Evolutionary conservation across 2,329 filamentous ascomycete genomes (phyloP), one percentile per base, ranked within the genome.

Genomic region (Thielaviopsis musarum): DNA sequence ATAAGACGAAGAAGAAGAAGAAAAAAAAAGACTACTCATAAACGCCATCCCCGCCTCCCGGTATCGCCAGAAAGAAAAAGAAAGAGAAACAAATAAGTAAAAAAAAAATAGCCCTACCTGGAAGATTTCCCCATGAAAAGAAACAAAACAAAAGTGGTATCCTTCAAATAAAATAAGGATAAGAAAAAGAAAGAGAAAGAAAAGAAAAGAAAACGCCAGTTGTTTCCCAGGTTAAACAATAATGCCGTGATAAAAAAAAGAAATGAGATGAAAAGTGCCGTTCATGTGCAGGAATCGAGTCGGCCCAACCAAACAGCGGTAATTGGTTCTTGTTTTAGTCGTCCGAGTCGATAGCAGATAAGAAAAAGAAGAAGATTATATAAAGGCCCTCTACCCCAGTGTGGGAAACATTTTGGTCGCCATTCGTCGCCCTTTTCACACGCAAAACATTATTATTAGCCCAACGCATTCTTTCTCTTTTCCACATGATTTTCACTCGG

Each of bases 371-470:
- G 7, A 52, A 52, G 57, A 34, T 30, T 19, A 59, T 38, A 61
- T 17, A 22, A 59, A 28, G 28, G 34, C 19, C 53, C 41, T 51
- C 21, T 52, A 66, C 26, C 62, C 58, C 38, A 72, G 69, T 22
- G 71, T 70, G 5, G 74, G 74, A 58, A 76, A 76, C 57, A 76
- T 67, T 52, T 73, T 74, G 41, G 70, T 69, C 58, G 74, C 66
- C 57, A 69, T 70, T 60, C 70, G 72, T 57, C 71, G 71, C 74
- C 74, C 74, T 76, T 58, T 45, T 41, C 2, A 28, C 5, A 28
- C 4, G 3, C 30, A 52, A n/a, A 26, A 26, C 10, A 55, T 3
- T 9, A 55, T 3, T 9, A n/a, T 38, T 19, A 15, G 22, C 48
- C 48, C 12, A 51, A 19, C 2, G 45, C 48, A 28, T 45, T 49